Evolutionary conservation across 768 basidiomycete genomes (phyloP), one percentile per base, ranked within the genome.

Genomic region (Cystobasidium tubakii): DNA sequence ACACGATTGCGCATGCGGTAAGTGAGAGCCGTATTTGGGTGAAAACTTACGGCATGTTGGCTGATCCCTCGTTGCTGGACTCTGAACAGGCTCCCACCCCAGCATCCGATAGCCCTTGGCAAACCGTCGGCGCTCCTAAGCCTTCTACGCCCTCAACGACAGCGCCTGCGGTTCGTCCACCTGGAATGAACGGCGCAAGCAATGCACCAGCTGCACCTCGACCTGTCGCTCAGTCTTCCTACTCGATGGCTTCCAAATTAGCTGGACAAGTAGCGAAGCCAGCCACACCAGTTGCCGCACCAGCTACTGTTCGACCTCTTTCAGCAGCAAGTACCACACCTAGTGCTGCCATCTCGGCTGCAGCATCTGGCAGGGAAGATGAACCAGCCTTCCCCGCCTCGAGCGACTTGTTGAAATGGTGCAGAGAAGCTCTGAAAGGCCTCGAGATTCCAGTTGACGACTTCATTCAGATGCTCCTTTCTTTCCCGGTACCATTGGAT

Each of bases 401-500:
- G 0, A 85, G 89, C 70, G 94, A 97, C 54, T 96, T 99, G 83
- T 82, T 98, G 76, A 88, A 89, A 78, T 98, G 96, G 96, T 83
- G 92, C 75, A 88, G 85, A 75, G 89, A 90, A 69, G 88, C 91
- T 1, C 82, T 99, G 67, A 92, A 90, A 79, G 84, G 84, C n/a
- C 76, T 85, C 17, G 77, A 81, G 84, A 82, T 90, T 62, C 90
- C 90, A 96, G 94, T 95, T 66, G 96, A 98, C 80, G 96, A 98
- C 77, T 93, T 98, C 80, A 88, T 92, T 79, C 88, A 90, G 57
- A 95, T 98, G 92, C 84, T 99, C 27, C 86, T 99, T 29, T 88
- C 90, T 0, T 98, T 99, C 84, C 90, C 95, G 1, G 82, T 97
- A 64, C 93, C 98, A 76, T 83, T 86, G 77, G 82, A 65, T 75